These are phyloP conservation scores for Brassica hybrid DNA, from an alignment of 441 rosid genomes.

Conservation along the genomic window DNA sequence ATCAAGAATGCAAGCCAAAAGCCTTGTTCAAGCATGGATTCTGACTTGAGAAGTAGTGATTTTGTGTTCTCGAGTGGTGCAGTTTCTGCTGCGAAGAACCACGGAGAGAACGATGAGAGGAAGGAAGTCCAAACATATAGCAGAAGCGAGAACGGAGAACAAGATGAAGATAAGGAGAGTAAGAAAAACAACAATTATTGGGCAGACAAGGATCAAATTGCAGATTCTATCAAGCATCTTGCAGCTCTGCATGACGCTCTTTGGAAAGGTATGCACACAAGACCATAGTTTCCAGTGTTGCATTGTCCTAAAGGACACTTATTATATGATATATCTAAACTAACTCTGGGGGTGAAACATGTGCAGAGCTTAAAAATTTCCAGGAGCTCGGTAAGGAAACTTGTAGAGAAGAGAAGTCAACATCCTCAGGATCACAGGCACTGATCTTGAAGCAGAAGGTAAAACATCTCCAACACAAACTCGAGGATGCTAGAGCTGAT, in stretches of 20 bases:
- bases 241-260: constrained; percentile 74
- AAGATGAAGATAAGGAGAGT: constrained; percentile 42
- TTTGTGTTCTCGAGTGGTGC: constrained; percentile 72
- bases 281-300: not conserved
- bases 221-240: constrained; percentile 60
- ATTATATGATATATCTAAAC: constrained; percentile 6
- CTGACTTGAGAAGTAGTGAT: constrained; percentile 87
- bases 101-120: constrained; percentile 56
- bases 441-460: constrained; percentile 55
- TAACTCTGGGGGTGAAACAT: constrained; percentile 24
- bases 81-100: constrained; percentile 53
- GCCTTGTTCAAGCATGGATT: constrained; percentile 87
- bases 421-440: constrained; percentile 51
- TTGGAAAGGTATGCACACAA: constrained; percentile 61
- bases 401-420: constrained; percentile 33
- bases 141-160: constrained; percentile 49
- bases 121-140: constrained; percentile 42
- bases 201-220: constrained; percentile 56
- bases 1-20: constrained; percentile 67
- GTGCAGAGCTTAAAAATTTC: constrained; percentile 77
- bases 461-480: constrained; percentile 56
- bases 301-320: not conserved
- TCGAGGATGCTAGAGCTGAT: constrained; percentile 56
- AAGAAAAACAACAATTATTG: constrained; percentile 39
- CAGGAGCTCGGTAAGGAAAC: constrained; percentile 64